Conservation (phyloP, 352 stramenopile genomes). For the Phytophthora cactorum region DNA sequence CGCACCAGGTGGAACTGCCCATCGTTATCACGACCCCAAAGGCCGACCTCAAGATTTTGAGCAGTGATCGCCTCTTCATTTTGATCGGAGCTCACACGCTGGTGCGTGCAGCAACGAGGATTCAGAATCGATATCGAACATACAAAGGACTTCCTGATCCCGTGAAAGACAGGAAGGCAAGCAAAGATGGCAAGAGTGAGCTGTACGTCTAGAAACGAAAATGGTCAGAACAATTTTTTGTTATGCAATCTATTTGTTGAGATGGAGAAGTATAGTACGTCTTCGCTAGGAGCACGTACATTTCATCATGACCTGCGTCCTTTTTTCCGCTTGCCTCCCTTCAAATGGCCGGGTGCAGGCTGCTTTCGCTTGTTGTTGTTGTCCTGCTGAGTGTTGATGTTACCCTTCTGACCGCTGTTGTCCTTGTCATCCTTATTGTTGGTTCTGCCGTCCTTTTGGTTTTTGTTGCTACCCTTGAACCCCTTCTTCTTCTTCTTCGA, state of each 20-base stretch:
- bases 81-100: conserved; percentile 79
- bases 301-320: conserved; percentile 22
- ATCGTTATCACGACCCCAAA: conserved; percentile 82
- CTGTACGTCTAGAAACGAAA: conserved; percentile 14
- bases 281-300: no score
- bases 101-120: conserved; percentile 57
- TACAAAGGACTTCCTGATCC: conserved; percentile 29
- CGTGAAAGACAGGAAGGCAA: conserved; percentile 5
- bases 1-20: conserved; percentile 56
- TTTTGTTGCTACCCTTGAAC: conserved; percentile 7
- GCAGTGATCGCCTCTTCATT: conserved; percentile 70
- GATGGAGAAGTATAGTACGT: conserved; percentile 5
- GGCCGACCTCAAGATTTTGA: conserved; percentile 53
- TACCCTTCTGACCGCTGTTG: background rate
- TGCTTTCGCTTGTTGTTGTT: conserved; percentile 42
- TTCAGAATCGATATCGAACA: conserved; percentile 60
- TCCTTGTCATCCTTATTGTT: conserved; percentile 6
- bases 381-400: background rate
- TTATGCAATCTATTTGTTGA: conserved; percentile 27
- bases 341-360: conserved; percentile 1
- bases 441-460: background rate
- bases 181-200: background rate
- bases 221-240: background rate
- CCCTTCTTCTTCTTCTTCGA: conserved; percentile 56
- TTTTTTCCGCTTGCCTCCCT: conserved; percentile 37